Percentiles rank a stretch among this genome's conserved stretches.
These are phyloP conservation scores for Pseudophaeomoniella oleicola DNA, from an alignment of 2,329 filamentous ascomycete species.

Conservation along the genomic window DNA sequence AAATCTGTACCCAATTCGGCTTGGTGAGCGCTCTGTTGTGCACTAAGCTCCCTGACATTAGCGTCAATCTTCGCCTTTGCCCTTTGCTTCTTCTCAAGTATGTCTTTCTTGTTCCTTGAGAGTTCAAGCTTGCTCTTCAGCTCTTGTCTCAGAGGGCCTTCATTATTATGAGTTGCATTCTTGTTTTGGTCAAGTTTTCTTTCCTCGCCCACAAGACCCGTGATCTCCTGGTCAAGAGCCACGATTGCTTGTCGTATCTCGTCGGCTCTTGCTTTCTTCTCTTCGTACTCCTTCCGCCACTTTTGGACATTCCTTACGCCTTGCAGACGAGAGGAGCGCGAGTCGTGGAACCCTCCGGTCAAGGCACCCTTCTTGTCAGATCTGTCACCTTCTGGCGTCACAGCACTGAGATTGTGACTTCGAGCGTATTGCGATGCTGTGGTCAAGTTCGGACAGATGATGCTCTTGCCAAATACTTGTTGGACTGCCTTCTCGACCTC, in stretches of 20 bases:
- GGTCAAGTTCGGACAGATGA: slow-evolving; percentile 80
- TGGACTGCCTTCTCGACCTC: slow-evolving; percentile 74
- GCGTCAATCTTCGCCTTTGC: slow-evolving; percentile 53
- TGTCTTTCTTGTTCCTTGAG: slow-evolving; percentile 57
- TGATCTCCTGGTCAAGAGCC: slow-evolving; percentile 75
- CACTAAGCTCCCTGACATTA: slow-evolving; percentile 60
- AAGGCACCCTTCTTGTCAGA: slow-evolving; percentile 91
- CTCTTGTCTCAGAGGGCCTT: slow-evolving; percentile 65
- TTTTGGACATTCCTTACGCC: slow-evolving; percentile 62
- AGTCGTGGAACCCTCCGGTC: slow-evolving; percentile 87
- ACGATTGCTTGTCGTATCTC: slow-evolving; percentile 60
- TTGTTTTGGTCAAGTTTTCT: slow-evolving; percentile 70
- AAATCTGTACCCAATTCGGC: slow-evolving; percentile 74
- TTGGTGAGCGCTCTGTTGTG: slow-evolving; percentile 63
- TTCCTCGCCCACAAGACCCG: slow-evolving; percentile 65
- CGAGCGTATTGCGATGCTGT: slow-evolving; percentile 83
- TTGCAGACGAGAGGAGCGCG: slow-evolving; percentile 71
- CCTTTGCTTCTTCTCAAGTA: slow-evolving; percentile 56
- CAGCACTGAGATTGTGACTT: slow-evolving; percentile 80
- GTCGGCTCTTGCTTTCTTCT: slow-evolving; percentile 45
- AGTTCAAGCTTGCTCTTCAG: slow-evolving; percentile 60
- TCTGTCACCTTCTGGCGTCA: slow-evolving; percentile 87
- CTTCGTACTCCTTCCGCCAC: slow-evolving; percentile 62
- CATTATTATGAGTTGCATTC: slow-evolving; percentile 65
- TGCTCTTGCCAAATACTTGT: slow-evolving; percentile 89